Conservation (phyloP, 495 filamentous ascomycete species). For the Xylaria cubensis region DNA sequence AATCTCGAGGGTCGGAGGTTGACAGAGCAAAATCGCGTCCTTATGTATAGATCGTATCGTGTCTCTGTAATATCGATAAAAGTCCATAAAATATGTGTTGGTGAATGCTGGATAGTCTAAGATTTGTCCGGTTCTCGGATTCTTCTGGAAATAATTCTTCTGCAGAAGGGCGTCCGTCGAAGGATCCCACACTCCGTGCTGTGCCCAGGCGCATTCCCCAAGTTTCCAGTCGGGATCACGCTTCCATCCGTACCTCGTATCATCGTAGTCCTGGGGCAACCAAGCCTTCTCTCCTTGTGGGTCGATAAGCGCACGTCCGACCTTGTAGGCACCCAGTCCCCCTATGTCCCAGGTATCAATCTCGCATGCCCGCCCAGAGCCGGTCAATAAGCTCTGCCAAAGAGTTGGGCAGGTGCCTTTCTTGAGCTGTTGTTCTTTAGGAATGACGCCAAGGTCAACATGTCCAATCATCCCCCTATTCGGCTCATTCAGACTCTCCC, state of each 20-base stretch:
- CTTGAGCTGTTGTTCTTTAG: conserved; percentile 86
- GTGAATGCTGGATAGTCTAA: conserved; percentile 86
- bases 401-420: conserved; percentile 93
- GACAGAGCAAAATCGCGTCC: conserved; percentile 85
- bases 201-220: conserved; percentile 94
- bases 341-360: conserved; percentile 93
- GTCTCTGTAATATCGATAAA: conserved; percentile 78
- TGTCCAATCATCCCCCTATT: conserved; percentile 88
- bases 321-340: conserved; percentile 87
- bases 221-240: conserved; percentile 88
- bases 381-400: conserved; percentile 91
- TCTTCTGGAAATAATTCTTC: conserved; percentile 87
- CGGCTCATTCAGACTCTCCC: conserved; percentile 95
- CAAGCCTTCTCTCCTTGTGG: conserved; percentile 85
- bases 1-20: conserved; percentile 90
- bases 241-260: conserved; percentile 87
- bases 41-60: conserved; percentile 77
- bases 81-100: conserved; percentile 85
- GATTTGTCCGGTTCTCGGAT: conserved; percentile 70
- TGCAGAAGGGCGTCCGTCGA: conserved; percentile 74
- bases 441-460: conserved; percentile 81
- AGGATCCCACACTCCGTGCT: conserved; percentile 95
- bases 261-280: conserved; percentile 81
- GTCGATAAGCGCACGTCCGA: conserved; percentile 81
- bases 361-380: conserved; percentile 88